These are phyloP conservation scores for Pseudoscleropodium purum DNA, from an alignment of 225 moss, liverwort and hornwort genomes.

Conservation along the genomic window DNA sequence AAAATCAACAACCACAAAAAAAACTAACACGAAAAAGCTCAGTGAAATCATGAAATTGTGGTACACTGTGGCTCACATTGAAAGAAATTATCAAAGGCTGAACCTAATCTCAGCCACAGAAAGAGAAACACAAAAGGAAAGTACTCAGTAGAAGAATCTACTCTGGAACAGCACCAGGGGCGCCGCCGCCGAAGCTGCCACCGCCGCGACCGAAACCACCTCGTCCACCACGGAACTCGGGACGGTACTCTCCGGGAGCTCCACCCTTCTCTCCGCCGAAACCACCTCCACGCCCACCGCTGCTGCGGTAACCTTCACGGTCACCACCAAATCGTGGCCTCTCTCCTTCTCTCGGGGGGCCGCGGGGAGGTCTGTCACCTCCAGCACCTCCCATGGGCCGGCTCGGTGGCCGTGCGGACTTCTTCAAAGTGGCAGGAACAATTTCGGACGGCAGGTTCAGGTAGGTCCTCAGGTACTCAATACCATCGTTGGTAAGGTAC, in stretches of 20 bases:
- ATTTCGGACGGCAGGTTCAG: slow-evolving; percentile 79
- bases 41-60: not conserved
- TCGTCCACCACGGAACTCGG: slow-evolving; percentile 56
- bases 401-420: slow-evolving; percentile 69
- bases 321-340: slow-evolving; percentile 61
- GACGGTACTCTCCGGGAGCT: slow-evolving; percentile 68
- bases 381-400: slow-evolving; percentile 58
- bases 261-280: slow-evolving; percentile 73
- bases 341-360: slow-evolving; percentile 59
- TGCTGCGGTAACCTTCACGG: slow-evolving; percentile 68
- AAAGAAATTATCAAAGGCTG: not conserved
- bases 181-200: slow-evolving; percentile 42
- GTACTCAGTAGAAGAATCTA: not conserved
- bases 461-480: slow-evolving; percentile 65
- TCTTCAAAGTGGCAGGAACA: slow-evolving; percentile 80
- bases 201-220: slow-evolving; percentile 72
- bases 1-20: not conserved
- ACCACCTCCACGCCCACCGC: slow-evolving; percentile 32
- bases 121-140: not conserved
- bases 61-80: not conserved
- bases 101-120: slow-evolving; percentile 4
- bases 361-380: slow-evolving; percentile 62
- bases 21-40: not conserved
- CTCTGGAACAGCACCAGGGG: slow-evolving; percentile 27
- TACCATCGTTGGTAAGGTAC: slow-evolving; percentile 60